These are phyloP conservation scores for Xylaria sp. DNA, from an alignment of 2,329 filamentous ascomycete species.

Conservation along the genomic window DNA sequence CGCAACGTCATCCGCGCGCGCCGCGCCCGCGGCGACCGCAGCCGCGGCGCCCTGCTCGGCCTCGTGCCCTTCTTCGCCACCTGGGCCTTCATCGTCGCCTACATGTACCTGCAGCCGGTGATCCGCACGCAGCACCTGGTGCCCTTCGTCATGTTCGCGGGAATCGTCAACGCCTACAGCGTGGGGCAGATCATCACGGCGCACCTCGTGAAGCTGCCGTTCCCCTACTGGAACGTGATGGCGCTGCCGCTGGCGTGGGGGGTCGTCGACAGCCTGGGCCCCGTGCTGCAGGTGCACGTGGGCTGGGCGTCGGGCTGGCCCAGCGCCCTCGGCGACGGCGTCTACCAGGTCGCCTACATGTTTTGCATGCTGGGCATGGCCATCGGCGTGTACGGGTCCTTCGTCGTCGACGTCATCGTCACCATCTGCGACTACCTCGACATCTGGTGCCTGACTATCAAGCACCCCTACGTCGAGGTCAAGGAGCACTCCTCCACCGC, in stretches of 20 bases:
- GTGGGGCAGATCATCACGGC: constrained; percentile 96
- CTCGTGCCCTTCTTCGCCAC: constrained; percentile 78
- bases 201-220: constrained; percentile 83
- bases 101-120: constrained; percentile 81
- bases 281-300: constrained; percentile 59
- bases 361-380: constrained; percentile 85
- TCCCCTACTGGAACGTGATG: constrained; percentile 90
- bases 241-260: constrained; percentile 76
- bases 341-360: constrained; percentile 90
- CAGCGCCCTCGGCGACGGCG: constrained; percentile 70
- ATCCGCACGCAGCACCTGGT: constrained; percentile 84
- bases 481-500: constrained; percentile 37
- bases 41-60: constrained; percentile 76
- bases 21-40: constrained; percentile 70
- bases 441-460: constrained; percentile 98
- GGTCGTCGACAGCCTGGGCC: constrained; percentile 79
- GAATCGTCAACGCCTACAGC: constrained; percentile 89
- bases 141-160: constrained; percentile 86
- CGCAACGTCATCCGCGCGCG: constrained; percentile 84
- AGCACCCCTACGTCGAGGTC: constrained; percentile 68
- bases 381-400: constrained; percentile 93
- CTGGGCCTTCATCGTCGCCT: constrained; percentile 76
- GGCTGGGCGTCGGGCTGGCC: constrained; percentile 74
- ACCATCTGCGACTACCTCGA: constrained; percentile 98
- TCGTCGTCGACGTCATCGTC: constrained; percentile 95